phyloP scores from a whole-genome alignment of 306 rosid species.

The Rubus idaeus region DNA sequence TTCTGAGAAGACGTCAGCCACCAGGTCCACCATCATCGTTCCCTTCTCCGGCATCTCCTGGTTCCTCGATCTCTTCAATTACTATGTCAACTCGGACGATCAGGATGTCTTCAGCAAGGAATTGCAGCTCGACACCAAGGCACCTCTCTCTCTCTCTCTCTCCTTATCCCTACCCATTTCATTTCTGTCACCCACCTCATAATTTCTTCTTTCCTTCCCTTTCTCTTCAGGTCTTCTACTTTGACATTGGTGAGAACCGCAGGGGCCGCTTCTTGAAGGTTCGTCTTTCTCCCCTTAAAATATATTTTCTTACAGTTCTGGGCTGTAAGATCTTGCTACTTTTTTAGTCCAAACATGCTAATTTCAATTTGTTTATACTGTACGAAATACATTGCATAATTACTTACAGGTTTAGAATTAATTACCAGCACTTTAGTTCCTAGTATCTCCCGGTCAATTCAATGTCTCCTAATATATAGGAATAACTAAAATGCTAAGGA shows the following conservation, averaged over 20 bases:
- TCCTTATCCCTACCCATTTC: background rate
- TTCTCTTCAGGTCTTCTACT: conserved; percentile 73
- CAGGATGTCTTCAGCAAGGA: conserved; percentile 97
- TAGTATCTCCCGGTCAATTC: background rate
- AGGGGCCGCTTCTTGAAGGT: conserved; percentile 99
- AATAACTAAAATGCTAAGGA: background rate
- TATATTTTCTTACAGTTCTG: background rate
- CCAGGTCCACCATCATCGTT: conserved; percentile 97
- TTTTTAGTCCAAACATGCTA: background rate
- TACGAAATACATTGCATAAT: background rate
- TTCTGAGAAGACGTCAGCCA: conserved; percentile 96
- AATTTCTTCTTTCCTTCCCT: background rate
- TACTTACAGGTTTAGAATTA: background rate
- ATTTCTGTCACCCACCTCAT: background rate
- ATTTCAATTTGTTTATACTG: background rate
- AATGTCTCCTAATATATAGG: background rate
- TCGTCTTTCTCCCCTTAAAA: background rate
- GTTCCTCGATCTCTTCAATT: conserved; percentile 98
- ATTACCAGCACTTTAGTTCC: background rate
- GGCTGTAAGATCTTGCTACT: too few relatives aligned
- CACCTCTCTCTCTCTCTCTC: conserved; percentile 6
- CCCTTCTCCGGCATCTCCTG: conserved; percentile 96
- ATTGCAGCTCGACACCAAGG: conserved; percentile 97
- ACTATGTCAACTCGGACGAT: conserved; percentile 88
- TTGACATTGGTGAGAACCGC: conserved; percentile 97